Base-by-base conservation (phyloP, 164 flowering plant species). In the Macadamia tetraphylla region DNA sequence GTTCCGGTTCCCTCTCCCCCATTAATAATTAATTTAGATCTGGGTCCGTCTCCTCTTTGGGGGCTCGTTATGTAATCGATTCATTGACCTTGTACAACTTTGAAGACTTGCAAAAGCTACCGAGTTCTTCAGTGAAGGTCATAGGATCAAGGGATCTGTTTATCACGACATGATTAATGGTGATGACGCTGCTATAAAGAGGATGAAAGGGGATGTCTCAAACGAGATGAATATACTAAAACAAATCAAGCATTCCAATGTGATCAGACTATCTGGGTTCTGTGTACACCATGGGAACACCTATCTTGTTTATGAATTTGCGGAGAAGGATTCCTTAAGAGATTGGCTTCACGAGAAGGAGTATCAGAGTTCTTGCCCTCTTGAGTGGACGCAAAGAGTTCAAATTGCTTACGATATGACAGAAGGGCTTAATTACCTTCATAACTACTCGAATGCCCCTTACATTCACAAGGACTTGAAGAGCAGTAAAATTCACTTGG, bases 281-380 rank as follows among this genome's bases (percentile, higher is more conserved):
- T 89, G 93, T 62, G 32, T 80, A 3, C 80, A 86, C 35, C 71
- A 80, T 8, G 91, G 91, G 0, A 71, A 76, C 66, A 76, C 86
- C 56, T 85, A 83, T 64, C 91, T 91, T 3, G 88, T 89, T 4
- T 88, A 85, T 31, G 93, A 91, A 78, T 86, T 73, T 67, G 89
- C 87, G 1, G 84, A 80, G 43, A 81, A 83, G 31, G 90, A 88
- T 0, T 79, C 86, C 14, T 76, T 87, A 13, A 70, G 73, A 18
- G 86, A 80, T 49, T 82, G 86, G 86, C 84, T 87, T 44, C 87
- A 80, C 30, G 53, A 59, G 18, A 63, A 72, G 48, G 58, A 58
- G 56, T 1, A 42, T 23, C 43, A 65, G 56, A 35, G 29, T 31
- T 44, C 73, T 42, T 29, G 15, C 8, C 12, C 58, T 43, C 81